A percentile compares a stretch with the other conserved stretches of the same genome.
Evolutionary conservation across 805 yeast species (phyloP).

Genomic region (Yueomyces sp.): DNA sequence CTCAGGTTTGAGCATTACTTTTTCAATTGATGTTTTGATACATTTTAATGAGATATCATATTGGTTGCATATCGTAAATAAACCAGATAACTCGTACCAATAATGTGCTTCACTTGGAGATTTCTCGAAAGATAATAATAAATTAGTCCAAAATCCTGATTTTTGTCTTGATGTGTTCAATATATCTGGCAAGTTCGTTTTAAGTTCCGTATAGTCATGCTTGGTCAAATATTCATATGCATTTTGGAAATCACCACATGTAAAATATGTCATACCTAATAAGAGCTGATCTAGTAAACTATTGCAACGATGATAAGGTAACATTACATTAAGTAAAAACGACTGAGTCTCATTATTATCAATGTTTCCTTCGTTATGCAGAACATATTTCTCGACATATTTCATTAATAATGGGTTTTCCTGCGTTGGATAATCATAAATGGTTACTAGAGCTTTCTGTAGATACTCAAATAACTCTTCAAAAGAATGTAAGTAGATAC

Average conservation of each 20-base stretch:
- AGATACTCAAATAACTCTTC: constrained; percentile 12
- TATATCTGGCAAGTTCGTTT: constrained; percentile 9
- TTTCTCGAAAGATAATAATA: constrained; percentile 9
- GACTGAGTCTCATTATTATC: constrained; percentile 1
- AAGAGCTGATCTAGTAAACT: constrained; percentile 15
- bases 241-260: constrained; percentile 13
- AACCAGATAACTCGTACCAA: constrained; percentile 15
- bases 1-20: constrained; percentile 6
- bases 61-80: constrained; percentile 11
- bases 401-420: constrained; percentile 10
- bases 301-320: constrained; percentile 11
- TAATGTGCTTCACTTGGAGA: constrained; percentile 10
- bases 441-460: constrained; percentile 4
- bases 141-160: constrained; percentile 11
- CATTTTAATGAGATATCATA: constrained; percentile 14
- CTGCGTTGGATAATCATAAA: not conserved
- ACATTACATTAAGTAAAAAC: constrained; percentile 9
- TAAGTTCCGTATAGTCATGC: constrained; percentile 12
- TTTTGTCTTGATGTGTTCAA: constrained; percentile 5
- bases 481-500: constrained; percentile 15
- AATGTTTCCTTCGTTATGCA: constrained; percentile 1
- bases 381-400: constrained; percentile 9
- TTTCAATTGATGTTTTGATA: constrained; percentile 18
- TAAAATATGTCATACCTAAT: constrained; percentile 14
- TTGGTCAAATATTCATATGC: constrained; percentile 17